Conservation (phyloP, 2,329 filamentous ascomycete genomes). For the Dactylellina leptospora region DNA sequence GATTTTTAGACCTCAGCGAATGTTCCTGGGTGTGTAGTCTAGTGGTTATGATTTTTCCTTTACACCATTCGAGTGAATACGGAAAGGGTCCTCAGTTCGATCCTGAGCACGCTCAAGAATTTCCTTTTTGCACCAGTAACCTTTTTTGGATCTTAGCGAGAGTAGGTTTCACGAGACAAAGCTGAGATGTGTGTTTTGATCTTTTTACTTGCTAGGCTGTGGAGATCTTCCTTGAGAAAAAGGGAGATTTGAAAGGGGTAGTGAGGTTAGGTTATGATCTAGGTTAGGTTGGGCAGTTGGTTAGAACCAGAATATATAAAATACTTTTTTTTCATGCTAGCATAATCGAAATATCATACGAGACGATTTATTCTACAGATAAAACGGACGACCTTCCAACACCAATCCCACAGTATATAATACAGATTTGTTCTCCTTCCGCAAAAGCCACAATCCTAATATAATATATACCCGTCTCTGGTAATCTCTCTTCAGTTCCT, state of each 20-base stretch:
- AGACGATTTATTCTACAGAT: constrained; percentile 33
- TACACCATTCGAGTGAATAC: constrained; percentile 39
- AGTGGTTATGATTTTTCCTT: constrained; percentile 55
- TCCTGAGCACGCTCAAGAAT: constrained; percentile 52
- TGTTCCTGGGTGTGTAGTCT: constrained; percentile 51
- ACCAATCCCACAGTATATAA: constrained; percentile 46
- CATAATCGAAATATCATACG: constrained; percentile 9
- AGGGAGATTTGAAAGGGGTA: no score
- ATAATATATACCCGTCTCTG: not conserved
- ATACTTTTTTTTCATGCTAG: not conserved
- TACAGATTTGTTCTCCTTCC: constrained; percentile 20
- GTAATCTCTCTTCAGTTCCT: constrained; percentile 30
- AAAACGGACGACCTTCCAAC: constrained; percentile 39
- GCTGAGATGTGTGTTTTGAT: not conserved
- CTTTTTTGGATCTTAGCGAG: constrained; percentile 2
- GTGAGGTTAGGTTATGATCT: not conserved
- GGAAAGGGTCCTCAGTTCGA: constrained; percentile 54
- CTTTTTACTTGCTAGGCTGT: not conserved
- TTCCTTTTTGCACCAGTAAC: constrained; percentile 29
- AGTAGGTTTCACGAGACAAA: not conserved
- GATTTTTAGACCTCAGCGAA: not conserved
- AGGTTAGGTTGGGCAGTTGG: not conserved
- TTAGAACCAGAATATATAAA: not conserved
- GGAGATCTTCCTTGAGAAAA: no score
- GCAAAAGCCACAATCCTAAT: not conserved